Conservation (phyloP, 768 basidiomycete species). For the Candolleomyces eurysporus region DNA sequence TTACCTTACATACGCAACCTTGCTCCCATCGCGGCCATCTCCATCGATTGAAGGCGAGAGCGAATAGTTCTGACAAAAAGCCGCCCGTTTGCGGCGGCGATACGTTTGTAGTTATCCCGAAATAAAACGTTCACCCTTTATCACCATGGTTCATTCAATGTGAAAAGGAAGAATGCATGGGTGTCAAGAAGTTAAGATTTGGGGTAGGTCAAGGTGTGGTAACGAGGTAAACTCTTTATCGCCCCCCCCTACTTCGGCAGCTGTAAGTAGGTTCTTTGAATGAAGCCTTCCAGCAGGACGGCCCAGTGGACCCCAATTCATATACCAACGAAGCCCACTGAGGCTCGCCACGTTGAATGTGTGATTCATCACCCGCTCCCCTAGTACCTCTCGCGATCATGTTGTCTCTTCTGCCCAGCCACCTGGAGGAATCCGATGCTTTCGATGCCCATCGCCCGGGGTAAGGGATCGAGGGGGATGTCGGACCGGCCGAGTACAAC, state of each 20-base stretch:
- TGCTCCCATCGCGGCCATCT: slow-evolving; percentile 1
- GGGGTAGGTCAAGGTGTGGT: neutral
- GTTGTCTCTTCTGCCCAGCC: neutral
- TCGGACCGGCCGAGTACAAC: slow-evolving; percentile 1
- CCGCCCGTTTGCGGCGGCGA: neutral
- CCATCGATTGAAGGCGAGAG: neutral
- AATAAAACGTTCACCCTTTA: neutral
- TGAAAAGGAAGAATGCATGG: neutral
- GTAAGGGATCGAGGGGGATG: neutral
- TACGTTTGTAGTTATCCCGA: slow-evolving; percentile 1
- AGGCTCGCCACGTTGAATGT: too few species aligned
- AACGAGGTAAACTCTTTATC: neutral
- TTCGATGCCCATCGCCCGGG: neutral
- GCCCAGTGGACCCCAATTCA: too few species aligned
- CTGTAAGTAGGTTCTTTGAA: too few species aligned
- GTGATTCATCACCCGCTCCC: too few species aligned
- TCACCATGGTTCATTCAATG: neutral
- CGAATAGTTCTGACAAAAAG: neutral
- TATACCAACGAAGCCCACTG: too few species aligned
- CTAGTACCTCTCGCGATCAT: too few species aligned
- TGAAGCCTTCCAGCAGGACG: too few species aligned
- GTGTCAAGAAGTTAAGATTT: neutral
- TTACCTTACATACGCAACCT: neutral
- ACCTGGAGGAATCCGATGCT: neutral
- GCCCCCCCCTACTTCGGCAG: neutral